Evolutionary conservation across 495 filamentous ascomycete genomes (phyloP), one percentile per base, ranked within the genome.

Genomic region (Polyplosphaeria fusca): DNA sequence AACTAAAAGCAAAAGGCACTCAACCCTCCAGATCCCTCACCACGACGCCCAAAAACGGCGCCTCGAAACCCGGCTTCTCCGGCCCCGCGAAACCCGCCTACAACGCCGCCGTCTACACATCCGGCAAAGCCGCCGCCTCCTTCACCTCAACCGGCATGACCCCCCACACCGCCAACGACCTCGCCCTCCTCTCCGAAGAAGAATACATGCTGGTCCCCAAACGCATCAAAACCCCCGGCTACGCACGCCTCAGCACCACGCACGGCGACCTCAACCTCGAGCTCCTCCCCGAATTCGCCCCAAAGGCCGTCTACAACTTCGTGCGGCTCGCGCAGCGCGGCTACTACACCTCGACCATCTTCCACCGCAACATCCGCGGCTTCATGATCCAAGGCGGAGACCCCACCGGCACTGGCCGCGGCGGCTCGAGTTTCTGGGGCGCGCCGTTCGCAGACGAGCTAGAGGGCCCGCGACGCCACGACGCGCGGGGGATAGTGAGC

Each of bases 331-430:
- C 91, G 9, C 87, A 95, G 65, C 86, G 83, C 55, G 94, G 92
- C 0, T 95, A 95, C 73, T 99, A 96, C 75, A 82, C 80, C 41
- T 79, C 77, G 66, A 81, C 94, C 5, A 62, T 77, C 19, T 97
- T 97, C 67, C 93, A 99, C 70, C 84, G 93, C 46, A 94, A 90
- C 68, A 96, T 99, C 65, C 80, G 81, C 23, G 89, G 87, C 56
- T 99, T 99, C 71, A 99, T 99, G 93, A 87, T 97, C 53, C 93
- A 99, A 68, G 94, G 94, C 50, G 93, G 93, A 55, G 93, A 98
- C 67, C 93, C 93, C 0, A 88, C 88, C 0, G 91, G 91, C 0
- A 94, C 89, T 1, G 93, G 93, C 7, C 77, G 86, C 32, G 92
- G 92, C n/a, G 93, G 93, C 0, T 75, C 80, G 37, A 89, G 85